Evolutionary conservation across 345 rosid genomes (phyloP).

Genomic region (Citrus reticulata): DNA sequence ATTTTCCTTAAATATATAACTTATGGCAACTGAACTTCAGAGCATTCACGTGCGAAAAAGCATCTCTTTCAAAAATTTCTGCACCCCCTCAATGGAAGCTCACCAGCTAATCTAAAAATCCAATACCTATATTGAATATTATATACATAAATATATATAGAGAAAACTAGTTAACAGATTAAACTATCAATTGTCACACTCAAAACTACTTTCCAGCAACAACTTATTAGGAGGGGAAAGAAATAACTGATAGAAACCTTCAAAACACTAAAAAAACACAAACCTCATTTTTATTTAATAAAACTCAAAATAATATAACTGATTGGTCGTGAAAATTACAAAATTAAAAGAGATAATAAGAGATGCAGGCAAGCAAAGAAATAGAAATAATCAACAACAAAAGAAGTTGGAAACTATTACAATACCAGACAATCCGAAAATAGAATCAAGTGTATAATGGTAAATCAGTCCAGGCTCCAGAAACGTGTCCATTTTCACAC

Average conservation of each 20-base stretch:
- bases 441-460: slow-evolving; percentile 59
- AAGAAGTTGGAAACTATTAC: background rate
- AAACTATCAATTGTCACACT: background rate
- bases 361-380: background rate
- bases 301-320: background rate
- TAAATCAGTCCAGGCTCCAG: slow-evolving; percentile 89
- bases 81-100: background rate
- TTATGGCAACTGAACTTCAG: background rate
- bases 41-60: background rate
- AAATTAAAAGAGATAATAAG: background rate
- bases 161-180: background rate
- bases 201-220: background rate
- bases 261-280: slow-evolving; percentile 1
- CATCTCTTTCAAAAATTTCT: background rate
- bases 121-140: background rate
- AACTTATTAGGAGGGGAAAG: background rate
- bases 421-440: background rate
- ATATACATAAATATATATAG: background rate
- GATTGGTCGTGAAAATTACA: background rate
- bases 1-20: background rate
- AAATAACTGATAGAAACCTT: background rate
- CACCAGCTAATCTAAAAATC: background rate
- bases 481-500: slow-evolving; percentile 95
- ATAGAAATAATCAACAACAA: background rate
- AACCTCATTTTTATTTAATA: background rate